Evolutionary conservation across 768 basidiomycete species (phyloP).

Genomic region (Hygrophorus russula): DNA sequence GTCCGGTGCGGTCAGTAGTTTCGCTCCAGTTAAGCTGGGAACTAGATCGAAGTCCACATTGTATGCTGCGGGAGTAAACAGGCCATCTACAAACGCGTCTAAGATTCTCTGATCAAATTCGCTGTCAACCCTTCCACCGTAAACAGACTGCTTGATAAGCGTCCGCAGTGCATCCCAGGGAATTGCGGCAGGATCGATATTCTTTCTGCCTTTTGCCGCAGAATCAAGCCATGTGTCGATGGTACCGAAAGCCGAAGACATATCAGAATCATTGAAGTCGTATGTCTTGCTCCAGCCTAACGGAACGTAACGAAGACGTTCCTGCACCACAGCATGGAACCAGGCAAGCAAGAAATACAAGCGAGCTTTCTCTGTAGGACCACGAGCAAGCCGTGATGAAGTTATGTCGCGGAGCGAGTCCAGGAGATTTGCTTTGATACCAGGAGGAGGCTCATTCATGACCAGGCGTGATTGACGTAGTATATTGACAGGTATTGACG

Average conservation of each 20-base stretch:
- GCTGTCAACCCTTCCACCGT: constrained; percentile 89
- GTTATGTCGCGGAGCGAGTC: constrained; percentile 77
- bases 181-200: constrained; percentile 83
- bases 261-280: constrained; percentile 99
- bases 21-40: constrained; percentile 43
- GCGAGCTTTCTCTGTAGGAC: constrained; percentile 87
- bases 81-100: constrained; percentile 83
- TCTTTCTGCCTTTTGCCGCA: constrained; percentile 78
- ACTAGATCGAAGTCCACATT: constrained; percentile 91
- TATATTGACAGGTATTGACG: constrained; percentile 91
- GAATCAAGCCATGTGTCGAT: constrained; percentile 85
- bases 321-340: constrained; percentile 98
- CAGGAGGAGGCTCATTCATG: constrained; percentile 98
- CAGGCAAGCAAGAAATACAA: constrained; percentile 95
- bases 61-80: constrained; percentile 84
- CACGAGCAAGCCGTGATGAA: constrained; percentile 61
- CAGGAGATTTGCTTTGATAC: constrained; percentile 90
- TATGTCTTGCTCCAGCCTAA: constrained; percentile 95
- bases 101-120: constrained; percentile 91
- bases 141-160: constrained; percentile 91
- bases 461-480: constrained; percentile 90
- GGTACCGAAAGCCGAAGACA: constrained; percentile 83
- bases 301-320: constrained; percentile 91
- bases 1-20: constrained; percentile 67
- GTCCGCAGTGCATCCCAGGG: constrained; percentile 95